These are phyloP conservation scores for Heteromeles arbutifolia DNA, from an alignment of 306 rosid species.

Conservation along the genomic window DNA sequence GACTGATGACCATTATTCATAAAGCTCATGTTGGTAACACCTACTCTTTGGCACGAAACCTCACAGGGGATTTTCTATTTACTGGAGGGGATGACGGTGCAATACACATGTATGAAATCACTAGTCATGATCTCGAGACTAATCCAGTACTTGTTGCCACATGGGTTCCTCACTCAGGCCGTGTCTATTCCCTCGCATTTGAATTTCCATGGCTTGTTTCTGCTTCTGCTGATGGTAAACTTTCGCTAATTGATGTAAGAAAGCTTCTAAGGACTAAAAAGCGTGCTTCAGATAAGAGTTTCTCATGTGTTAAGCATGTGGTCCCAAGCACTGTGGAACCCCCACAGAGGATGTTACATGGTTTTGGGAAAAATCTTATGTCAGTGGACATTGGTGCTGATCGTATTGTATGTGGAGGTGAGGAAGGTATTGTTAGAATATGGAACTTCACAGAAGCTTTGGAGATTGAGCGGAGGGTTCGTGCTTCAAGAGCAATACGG, in stretches of 20 bases:
- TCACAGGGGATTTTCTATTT: conserved; percentile 67
- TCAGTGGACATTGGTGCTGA: conserved; percentile 77
- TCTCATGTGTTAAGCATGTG: conserved; percentile 26
- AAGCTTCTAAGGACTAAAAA: conserved; percentile 47
- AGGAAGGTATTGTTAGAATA: conserved; percentile 84
- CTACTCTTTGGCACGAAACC: conserved; percentile 72
- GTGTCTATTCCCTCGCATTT: conserved; percentile 78
- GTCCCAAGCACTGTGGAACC: conserved; percentile 49
- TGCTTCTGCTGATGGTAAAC: conserved; percentile 76
- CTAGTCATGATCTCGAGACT: conserved; percentile 23
- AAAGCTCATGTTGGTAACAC: conserved; percentile 71
- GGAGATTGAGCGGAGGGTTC: conserved; percentile 60
- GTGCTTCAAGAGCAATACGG: conserved; percentile 60
- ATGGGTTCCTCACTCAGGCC: conserved; percentile 83
- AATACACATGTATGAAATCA: conserved; percentile 73
- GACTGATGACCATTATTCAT: conserved; percentile 37
- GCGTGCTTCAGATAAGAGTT: conserved; percentile 32
- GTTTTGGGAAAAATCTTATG: conserved; percentile 61
- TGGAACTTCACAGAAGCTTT: conserved; percentile 91
- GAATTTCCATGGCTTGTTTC: conserved; percentile 99
- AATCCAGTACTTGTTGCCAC: conserved; percentile 37
- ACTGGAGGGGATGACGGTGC: conserved; percentile 94
- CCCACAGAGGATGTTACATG: conserved; percentile 91
- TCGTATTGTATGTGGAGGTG: conserved; percentile 94
- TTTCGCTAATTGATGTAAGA: conserved; percentile 79